These are phyloP conservation scores for Hemileia vastatrix DNA, from an alignment of 1,284 basidiomycete species.

Conservation along the genomic window DNA sequence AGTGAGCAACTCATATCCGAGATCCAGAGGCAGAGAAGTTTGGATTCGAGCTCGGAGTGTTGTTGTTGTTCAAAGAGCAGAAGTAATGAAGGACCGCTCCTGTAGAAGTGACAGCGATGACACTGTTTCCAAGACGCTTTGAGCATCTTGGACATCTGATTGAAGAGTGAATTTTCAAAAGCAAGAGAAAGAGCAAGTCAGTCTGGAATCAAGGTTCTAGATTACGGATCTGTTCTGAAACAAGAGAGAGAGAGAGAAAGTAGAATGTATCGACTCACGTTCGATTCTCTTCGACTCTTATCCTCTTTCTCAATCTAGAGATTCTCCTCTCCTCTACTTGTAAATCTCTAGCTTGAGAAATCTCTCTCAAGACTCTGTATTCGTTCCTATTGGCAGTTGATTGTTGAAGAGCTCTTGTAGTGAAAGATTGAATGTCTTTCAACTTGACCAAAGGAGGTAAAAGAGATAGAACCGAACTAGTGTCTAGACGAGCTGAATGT, in stretches of 20 bases:
- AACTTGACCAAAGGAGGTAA: slow-evolving; percentile 79
- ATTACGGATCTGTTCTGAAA: not conserved
- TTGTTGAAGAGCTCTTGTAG: slow-evolving; percentile 60
- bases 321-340: slow-evolving; percentile 64
- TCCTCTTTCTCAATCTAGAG: slow-evolving; percentile 63
- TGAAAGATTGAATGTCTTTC: slow-evolving; percentile 65
- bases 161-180: not conserved
- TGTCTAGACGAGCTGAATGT: slow-evolving; percentile 42
- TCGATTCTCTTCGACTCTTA: slow-evolving; percentile 78
- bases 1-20: too few relatives aligned
- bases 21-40: too few relatives aligned
- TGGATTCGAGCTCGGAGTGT: too few relatives aligned
- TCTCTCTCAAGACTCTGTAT: slow-evolving; percentile 56
- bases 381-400: slow-evolving; percentile 55
- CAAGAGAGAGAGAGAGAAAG: too few relatives aligned
- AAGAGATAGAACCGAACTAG: slow-evolving; percentile 59
- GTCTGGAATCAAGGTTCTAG: not conserved
- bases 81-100: too few relatives aligned
- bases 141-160: slow-evolving; percentile 85
- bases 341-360: slow-evolving; percentile 61
- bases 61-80: too few relatives aligned
- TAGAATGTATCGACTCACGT: too few relatives aligned
- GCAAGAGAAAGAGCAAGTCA: not conserved
- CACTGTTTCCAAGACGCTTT: slow-evolving; percentile 84
- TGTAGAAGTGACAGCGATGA: slow-evolving; percentile 90